Evolutionary conservation across 2,329 filamentous ascomycete genomes (phyloP).

Genomic region (Claviceps sp.): DNA sequence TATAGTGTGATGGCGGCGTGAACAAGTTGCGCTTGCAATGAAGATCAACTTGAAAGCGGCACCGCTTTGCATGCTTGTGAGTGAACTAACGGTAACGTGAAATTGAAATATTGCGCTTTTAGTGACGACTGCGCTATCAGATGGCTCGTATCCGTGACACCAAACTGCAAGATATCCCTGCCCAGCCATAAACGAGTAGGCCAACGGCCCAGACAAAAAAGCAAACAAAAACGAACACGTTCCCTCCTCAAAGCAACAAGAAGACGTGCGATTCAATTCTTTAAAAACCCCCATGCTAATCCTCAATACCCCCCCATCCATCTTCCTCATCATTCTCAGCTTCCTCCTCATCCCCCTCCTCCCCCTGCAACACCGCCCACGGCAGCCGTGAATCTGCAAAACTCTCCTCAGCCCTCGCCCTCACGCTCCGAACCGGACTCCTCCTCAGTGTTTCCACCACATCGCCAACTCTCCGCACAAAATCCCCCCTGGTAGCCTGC

Average conservation of each 20-base stretch:
- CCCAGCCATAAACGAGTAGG: too few species aligned
- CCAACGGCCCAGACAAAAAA: not conserved
- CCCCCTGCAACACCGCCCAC: conserved; percentile 33
- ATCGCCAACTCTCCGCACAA: conserved; percentile 38
- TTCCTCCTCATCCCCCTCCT: conserved; percentile 25
- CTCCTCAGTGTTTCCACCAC: conserved; percentile 43
- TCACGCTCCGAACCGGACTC: conserved; percentile 57
- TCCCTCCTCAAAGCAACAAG: not conserved
- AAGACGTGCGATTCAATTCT: conserved; percentile 14
- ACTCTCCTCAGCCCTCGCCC: conserved; percentile 54
- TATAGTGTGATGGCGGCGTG: too few species aligned
- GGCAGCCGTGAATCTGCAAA: conserved; percentile 62
- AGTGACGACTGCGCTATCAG: too few species aligned
- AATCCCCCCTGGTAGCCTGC: conserved; percentile 24
- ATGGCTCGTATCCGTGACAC: too few species aligned
- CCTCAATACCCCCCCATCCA: conserved; percentile 58
- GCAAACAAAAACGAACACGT: not conserved
- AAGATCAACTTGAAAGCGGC: too few species aligned
- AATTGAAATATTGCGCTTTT: too few species aligned
- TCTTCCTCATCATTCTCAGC: conserved; percentile 23
- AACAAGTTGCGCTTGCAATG: too few species aligned
- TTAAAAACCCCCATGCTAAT: conserved; percentile 25
- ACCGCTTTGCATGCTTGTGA: too few species aligned
- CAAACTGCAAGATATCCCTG: too few species aligned
- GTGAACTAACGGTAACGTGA: too few species aligned